Evolutionary conservation across 2,329 filamentous ascomycete genomes (phyloP).

Genomic region (Fusarium phyllophilum): DNA sequence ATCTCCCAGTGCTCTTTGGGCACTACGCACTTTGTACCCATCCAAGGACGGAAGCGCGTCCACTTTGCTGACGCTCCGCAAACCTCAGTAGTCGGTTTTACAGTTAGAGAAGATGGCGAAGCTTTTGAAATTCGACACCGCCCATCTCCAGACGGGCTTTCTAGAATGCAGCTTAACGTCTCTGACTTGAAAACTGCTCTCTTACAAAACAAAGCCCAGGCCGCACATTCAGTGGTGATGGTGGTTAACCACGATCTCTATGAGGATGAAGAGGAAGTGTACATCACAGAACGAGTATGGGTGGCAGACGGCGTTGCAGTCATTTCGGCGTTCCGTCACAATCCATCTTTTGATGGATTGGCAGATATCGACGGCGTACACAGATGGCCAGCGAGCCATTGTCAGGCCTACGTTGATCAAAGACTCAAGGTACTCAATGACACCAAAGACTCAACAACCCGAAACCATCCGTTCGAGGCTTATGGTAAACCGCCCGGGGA

Average conservation of each 20-base stretch:
- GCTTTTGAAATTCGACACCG: constrained; percentile 63
- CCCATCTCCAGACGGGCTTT: constrained; percentile 57
- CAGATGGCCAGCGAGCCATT: constrained; percentile 74
- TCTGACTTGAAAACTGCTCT: constrained; percentile 69
- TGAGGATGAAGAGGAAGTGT: constrained; percentile 71
- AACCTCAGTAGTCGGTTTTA: constrained; percentile 58
- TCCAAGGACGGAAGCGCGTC: background rate
- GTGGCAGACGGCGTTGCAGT: constrained; percentile 71
- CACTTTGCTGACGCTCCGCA: background rate
- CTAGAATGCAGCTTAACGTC: constrained; percentile 65
- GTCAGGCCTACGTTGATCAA: constrained; percentile 58
- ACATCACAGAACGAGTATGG: constrained; percentile 73
- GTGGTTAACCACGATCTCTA: constrained; percentile 71
- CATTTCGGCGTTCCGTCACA: constrained; percentile 70
- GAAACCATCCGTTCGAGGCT: background rate
- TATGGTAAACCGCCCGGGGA: background rate
- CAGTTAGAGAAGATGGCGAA: constrained; percentile 41
- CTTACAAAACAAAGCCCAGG: constrained; percentile 61
- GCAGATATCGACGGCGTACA: constrained; percentile 58
- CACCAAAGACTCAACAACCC: no score
- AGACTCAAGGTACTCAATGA: background rate
- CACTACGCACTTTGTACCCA: background rate
- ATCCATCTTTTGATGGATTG: constrained; percentile 59
- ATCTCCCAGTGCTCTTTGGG: constrained; percentile 51
- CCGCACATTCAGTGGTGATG: constrained; percentile 69